Evolutionary conservation across 2,329 filamentous ascomycete genomes (phyloP).

Genomic region (Aureobasidium zeae): DNA sequence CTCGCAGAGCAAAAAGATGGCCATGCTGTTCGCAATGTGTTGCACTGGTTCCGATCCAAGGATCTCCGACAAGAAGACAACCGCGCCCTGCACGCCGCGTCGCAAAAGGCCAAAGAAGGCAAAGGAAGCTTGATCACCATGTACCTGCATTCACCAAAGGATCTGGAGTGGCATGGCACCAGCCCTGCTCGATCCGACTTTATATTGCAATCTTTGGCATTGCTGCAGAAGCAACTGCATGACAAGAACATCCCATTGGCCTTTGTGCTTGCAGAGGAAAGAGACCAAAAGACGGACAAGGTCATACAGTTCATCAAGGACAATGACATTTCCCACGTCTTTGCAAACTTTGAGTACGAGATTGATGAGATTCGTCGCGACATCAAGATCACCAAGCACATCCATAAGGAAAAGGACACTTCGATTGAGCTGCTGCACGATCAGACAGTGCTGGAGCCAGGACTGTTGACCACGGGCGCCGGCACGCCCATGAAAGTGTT

Average conservation of each 20-base stretch:
- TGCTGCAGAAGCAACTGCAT: slow-evolving; percentile 39
- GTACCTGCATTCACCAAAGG: slow-evolving; percentile 39
- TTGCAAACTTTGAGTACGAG: slow-evolving; percentile 41
- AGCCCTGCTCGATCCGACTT: slow-evolving; percentile 42
- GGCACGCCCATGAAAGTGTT: slow-evolving; percentile 45
- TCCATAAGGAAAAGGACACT: slow-evolving; percentile 29
- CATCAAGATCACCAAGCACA: slow-evolving; percentile 33
- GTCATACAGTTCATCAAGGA: slow-evolving; percentile 37
- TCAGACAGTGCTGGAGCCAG: slow-evolving; percentile 41
- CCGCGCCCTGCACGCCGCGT: slow-evolving; percentile 38
- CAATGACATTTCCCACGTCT: slow-evolving; percentile 39
- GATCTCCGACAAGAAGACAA: slow-evolving; percentile 44
- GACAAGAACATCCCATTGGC: slow-evolving; percentile 42
- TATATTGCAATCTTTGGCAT: slow-evolving; percentile 35
- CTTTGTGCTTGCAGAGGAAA: slow-evolving; percentile 35
- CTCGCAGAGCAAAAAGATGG: slow-evolving; percentile 33
- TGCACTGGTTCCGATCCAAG: slow-evolving; percentile 45
- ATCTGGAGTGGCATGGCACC: slow-evolving; percentile 44
- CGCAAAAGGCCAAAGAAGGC: slow-evolving; percentile 37
- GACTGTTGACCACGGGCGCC: slow-evolving; percentile 32
- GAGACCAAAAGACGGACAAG: slow-evolving; percentile 35
- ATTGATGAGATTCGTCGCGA: slow-evolving; percentile 39
- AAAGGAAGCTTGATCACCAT: slow-evolving; percentile 37
- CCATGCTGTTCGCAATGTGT: slow-evolving; percentile 33
- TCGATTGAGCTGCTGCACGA: slow-evolving; percentile 40